These are phyloP conservation scores for Chrysanthemum seticuspe DNA, from an alignment of 129 eudicot genomes.

Conservation along the genomic window DNA sequence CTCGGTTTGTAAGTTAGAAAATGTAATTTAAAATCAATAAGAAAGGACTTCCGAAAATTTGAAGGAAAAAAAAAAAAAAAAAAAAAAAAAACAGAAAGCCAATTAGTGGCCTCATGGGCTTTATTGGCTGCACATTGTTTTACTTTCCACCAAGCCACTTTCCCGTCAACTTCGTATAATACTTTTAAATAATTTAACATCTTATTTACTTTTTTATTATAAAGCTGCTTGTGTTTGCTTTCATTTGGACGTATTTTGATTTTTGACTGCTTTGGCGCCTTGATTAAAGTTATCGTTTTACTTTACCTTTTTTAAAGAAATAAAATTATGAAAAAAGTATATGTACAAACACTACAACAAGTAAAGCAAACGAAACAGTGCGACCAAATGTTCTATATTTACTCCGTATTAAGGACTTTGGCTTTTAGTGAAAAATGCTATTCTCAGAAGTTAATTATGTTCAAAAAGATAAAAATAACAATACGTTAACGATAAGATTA, in stretches of 20 bases:
- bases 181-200: not conserved
- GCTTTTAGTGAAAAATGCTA: no score
- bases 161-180: not conserved
- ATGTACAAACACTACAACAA: not conserved
- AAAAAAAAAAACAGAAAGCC: no score
- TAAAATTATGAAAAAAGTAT: no score
- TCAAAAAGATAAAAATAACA: no score
- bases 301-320: not conserved
- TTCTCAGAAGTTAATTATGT: no score
- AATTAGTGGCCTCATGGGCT: not conserved
- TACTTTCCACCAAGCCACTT: not conserved
- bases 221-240: not conserved
- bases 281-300: not conserved
- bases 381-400: no score
- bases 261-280: constrained; percentile 12
- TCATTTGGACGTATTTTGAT: not conserved
- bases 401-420: no score
- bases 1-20: not conserved
- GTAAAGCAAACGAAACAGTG: no score
- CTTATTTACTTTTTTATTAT: not conserved
- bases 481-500: no score
- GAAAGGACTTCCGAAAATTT: not conserved
- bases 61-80: not conserved
- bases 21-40: not conserved
- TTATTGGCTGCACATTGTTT: constrained; percentile 5